Base-by-base conservation (phyloP, 2,329 filamentous ascomycete species). In the Aspergillus thermomutatus region DNA sequence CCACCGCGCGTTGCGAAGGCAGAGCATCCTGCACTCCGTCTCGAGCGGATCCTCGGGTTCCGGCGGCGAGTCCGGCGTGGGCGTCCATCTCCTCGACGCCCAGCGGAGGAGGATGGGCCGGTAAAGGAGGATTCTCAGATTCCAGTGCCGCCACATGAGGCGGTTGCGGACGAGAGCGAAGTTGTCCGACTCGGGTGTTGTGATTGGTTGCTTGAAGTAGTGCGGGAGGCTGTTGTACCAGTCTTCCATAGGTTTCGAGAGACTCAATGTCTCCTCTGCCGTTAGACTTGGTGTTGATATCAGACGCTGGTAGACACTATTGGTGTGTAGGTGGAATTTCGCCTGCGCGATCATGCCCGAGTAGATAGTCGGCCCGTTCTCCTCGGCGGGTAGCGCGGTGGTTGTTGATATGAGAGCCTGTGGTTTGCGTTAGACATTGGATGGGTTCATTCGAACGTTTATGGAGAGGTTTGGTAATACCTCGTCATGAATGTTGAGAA, bases 401-500 rank as follows among this genome's bases (percentile, higher is more conserved):
- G 75, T 76, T 25, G 66, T 64, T 26, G 71, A 58, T 4, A 70
- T 73, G n/a, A 77, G 64, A 5, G 70, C 66, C 70, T 75, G 11
- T 49, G 57, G 21, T 60, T 41, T 11, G 9, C 11, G 40, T 27
- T 17, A 41, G 28, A 53, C 47, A 49, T 19, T 48, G 8, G 3
- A 6, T 50, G 27, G 1, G 14, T 3, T 25, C 37, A 7, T 25
- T 26, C 6, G n/a, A 17, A 21, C 17, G 41, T 2, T 26, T n/a
- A 19, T 43, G 37, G 11, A 25, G 31, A 8, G 23, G 11, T 6
- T 46, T 21, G 5, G n/a, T 25, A 41, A 41, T 64, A 72, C 71
- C 45, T 72, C 71, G 56, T 79, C 77, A 48, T 77, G 73, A 10
- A 79, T 73, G 56, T 79, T 79, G 23, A 77, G 61, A 25, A 78